phyloP scores from a whole-genome alignment of 2,329 filamentous ascomycete species.

The Lachnellula subtilissima region DNA sequence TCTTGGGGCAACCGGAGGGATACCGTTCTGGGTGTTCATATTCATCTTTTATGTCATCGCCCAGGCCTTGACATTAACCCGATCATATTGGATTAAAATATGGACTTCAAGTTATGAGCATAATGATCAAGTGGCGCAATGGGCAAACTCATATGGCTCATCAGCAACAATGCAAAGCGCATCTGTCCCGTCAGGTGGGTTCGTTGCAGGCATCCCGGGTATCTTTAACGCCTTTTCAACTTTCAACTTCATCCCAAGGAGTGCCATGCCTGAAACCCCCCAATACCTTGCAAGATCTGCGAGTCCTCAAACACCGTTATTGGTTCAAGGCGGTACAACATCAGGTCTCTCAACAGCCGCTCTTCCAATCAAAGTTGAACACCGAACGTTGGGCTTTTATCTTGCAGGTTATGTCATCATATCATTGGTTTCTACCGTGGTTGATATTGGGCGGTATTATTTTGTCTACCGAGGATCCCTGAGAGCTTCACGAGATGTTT shows the following conservation, averaged over 20 bases:
- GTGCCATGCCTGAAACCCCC: too few species aligned
- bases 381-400: constrained; percentile 46
- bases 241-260: too few species aligned
- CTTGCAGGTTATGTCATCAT: constrained; percentile 61
- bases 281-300: too few species aligned
- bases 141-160: constrained; percentile 13
- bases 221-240: too few species aligned
- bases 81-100: constrained; percentile 58
- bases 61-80: constrained; percentile 31
- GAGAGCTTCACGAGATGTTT: constrained; percentile 60
- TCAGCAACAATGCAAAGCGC: too few species aligned
- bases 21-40: constrained; percentile 53
- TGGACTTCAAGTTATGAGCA: constrained; percentile 48
- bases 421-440: constrained; percentile 48
- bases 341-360: constrained; percentile 17
- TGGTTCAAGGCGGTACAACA: too few species aligned
- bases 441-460: constrained; percentile 47
- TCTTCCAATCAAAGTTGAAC: background rate
- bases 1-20: constrained; percentile 59
- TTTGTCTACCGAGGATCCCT: constrained; percentile 60
- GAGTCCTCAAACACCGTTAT: too few species aligned
- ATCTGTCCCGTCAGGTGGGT: too few species aligned
- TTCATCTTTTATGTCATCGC: constrained; percentile 45
- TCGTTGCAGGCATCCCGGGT: too few species aligned
- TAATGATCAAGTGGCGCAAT: constrained; percentile 7